A percentile compares a stretch with the other conserved stretches of the same genome.
These are phyloP conservation scores for Aureoboletus auriporus DNA, from an alignment of 768 basidiomycete genomes.

Conservation along the genomic window DNA sequence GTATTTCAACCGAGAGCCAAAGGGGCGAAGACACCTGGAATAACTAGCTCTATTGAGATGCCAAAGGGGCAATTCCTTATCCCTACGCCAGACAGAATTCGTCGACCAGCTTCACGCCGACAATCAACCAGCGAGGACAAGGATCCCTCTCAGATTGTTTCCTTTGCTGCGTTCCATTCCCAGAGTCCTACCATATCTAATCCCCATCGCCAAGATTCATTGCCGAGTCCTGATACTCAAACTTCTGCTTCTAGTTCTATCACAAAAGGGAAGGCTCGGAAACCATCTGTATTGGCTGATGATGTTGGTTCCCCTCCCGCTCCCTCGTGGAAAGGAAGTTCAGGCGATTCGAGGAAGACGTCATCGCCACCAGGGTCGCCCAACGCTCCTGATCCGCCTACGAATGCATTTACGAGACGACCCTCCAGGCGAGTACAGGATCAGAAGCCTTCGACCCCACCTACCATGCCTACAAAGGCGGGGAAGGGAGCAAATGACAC, in stretches of 20 bases:
- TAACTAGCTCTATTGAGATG: slow-evolving; percentile 38
- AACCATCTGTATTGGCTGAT: slow-evolving; percentile 30
- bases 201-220: slow-evolving; percentile 23
- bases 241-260: slow-evolving; percentile 1
- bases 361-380: slow-evolving; percentile 35
- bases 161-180: slow-evolving; percentile 29
- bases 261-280: slow-evolving; percentile 25
- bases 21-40: slow-evolving; percentile 33
- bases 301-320: slow-evolving; percentile 12
- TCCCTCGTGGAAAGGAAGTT: slow-evolving; percentile 23
- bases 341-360: slow-evolving; percentile 28
- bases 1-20: slow-evolving; percentile 81
- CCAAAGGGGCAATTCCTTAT: slow-evolving; percentile 38
- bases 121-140: slow-evolving; percentile 27
- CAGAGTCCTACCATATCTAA: slow-evolving; percentile 8
- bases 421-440: slow-evolving; percentile 30
- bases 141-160: slow-evolving; percentile 19
- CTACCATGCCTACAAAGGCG: slow-evolving; percentile 39
- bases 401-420: slow-evolving; percentile 26
- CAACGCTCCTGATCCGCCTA: slow-evolving; percentile 19
- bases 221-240: slow-evolving; percentile 20
- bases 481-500: slow-evolving; percentile 51
- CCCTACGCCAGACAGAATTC: slow-evolving; percentile 25
- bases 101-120: slow-evolving; percentile 24
- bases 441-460: slow-evolving; percentile 23